Evolutionary conservation across 2,329 filamentous ascomycete species (phyloP), one percentile per base, ranked within the genome.

Genomic region (Coniochaeta sp.): DNA sequence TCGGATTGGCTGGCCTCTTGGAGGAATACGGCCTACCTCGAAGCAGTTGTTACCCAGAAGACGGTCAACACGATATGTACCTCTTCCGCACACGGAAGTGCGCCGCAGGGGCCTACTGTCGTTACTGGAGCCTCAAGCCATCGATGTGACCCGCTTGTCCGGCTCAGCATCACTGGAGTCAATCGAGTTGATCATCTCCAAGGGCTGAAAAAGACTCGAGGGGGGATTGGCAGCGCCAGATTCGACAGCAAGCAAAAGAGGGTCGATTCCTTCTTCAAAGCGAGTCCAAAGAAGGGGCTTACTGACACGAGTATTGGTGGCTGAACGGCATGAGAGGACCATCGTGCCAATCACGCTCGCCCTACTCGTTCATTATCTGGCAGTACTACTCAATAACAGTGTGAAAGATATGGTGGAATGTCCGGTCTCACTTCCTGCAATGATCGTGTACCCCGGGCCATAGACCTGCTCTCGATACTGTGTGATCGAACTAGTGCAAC

Each of bases 401-500:
- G 16, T 19, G 3, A 16, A n/a, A 56, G 76, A 79, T 83, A 78
- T 63, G 77, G 72, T 63, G 8, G 8, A 64, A 47, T 57, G 17
- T 7, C 31, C 40, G 16, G 62, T 62, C 61, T 61, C 62, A 61
- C 60, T 57, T 60, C 63, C 61, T 59, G 64, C 54, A 71, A 85
- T 90, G 89, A 90, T 89, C 87, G 91, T 78, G 82, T 74, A 77
- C 70, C 77, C 81, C 79, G 78, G 78, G 83, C 88, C 88, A 91
- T 88, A 91, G 88, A 91, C 88, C 89, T 91, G 88, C 89, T 88
- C 89, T 81, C 87, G 91, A 89, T 71, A 69, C 69, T 66, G 80
- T 90, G 87, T 89, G 81, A 88, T 89, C 79, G 72, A 78, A 76
- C 77, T 85, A 87, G 85, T 87, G 85, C 88, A 91, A 91, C 87